A percentile compares a stretch with the other conserved stretches of the same genome.
Conservation (phyloP, 331 rosid genomes). For the Malus hybrid region DNA sequence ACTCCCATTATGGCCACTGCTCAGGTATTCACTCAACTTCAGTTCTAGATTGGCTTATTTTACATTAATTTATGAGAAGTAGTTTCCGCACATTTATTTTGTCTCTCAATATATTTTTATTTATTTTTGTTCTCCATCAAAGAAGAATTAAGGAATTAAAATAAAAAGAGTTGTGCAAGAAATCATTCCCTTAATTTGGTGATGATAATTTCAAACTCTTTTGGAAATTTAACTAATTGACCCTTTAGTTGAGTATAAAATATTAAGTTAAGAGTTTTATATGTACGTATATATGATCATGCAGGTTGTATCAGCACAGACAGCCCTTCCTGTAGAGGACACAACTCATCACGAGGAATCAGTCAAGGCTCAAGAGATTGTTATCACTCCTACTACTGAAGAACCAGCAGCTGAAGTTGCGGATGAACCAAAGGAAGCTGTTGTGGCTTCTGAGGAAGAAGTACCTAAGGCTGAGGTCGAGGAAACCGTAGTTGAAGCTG, state of each 20-base stretch:
- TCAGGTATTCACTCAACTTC: slow-evolving; percentile 28
- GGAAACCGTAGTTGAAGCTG: slow-evolving; percentile 17
- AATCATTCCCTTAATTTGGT: too few relatives aligned
- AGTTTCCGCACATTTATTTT: too few relatives aligned
- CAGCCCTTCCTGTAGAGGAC: slow-evolving; percentile 37
- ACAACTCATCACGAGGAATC: slow-evolving; percentile 20
- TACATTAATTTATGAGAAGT: too few relatives aligned
- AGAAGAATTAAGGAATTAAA: too few relatives aligned
- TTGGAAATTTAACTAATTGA: not conserved
- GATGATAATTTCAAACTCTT: not conserved
- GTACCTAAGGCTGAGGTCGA: not conserved
- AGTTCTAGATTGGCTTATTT: too few relatives aligned
- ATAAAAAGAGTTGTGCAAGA: too few relatives aligned
- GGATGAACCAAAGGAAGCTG: slow-evolving; percentile 11
- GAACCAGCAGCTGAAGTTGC: slow-evolving; percentile 5
- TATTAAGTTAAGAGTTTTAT: not conserved
- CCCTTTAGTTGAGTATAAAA: not conserved
- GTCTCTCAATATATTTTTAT: too few relatives aligned
- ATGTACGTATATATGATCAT: not conserved
- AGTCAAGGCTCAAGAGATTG: slow-evolving; percentile 18
- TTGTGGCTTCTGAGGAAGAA: not conserved
- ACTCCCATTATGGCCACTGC: slow-evolving; percentile 55
- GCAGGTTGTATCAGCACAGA: slow-evolving; percentile 52
- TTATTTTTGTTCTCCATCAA: too few relatives aligned
- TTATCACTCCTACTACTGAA: slow-evolving; percentile 9